Evolutionary conservation across 2,329 filamentous ascomycete species (phyloP).

Genomic region (Xylaria sp.): DNA sequence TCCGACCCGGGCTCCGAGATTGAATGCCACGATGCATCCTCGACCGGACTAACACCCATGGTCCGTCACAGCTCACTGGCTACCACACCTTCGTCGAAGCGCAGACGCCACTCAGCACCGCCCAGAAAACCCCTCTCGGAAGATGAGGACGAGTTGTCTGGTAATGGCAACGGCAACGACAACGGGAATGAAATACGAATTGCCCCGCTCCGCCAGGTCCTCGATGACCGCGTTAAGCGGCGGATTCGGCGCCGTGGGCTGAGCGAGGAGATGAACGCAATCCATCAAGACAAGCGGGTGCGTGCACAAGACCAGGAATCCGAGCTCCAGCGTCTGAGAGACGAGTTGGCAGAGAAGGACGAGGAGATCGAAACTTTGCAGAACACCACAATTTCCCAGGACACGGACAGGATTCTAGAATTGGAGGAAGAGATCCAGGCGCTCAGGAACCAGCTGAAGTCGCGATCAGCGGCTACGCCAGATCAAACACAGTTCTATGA

Average conservation of each 20-base stretch:
- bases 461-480: conserved; percentile 10
- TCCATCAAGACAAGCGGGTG: conserved; percentile 50
- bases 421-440: conserved; percentile 41
- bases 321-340: conserved; percentile 53
- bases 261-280: conserved; percentile 60
- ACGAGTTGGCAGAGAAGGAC: conserved; percentile 53
- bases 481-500: conserved; percentile 39
- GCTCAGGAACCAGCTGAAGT: conserved; percentile 37
- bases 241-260: conserved; percentile 58
- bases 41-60: conserved; percentile 62
- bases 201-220: conserved; percentile 55
- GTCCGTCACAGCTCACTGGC: conserved; percentile 54
- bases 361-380: conserved; percentile 56
- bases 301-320: conserved; percentile 43
- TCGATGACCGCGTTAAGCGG: conserved; percentile 55
- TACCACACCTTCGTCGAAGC: conserved; percentile 37
- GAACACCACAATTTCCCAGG: conserved; percentile 52
- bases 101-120: conserved; percentile 52
- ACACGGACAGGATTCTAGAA: conserved; percentile 45
- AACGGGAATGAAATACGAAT: conserved; percentile 47
- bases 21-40: conserved; percentile 30
- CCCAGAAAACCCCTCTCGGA: conserved; percentile 10
- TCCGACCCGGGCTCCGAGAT: conserved; percentile 56
- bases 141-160: conserved; percentile 22
- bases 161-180: conserved; percentile 26